Base-by-base conservation (phyloP, 768 basidiomycete species). In the Collybia nuda region DNA sequence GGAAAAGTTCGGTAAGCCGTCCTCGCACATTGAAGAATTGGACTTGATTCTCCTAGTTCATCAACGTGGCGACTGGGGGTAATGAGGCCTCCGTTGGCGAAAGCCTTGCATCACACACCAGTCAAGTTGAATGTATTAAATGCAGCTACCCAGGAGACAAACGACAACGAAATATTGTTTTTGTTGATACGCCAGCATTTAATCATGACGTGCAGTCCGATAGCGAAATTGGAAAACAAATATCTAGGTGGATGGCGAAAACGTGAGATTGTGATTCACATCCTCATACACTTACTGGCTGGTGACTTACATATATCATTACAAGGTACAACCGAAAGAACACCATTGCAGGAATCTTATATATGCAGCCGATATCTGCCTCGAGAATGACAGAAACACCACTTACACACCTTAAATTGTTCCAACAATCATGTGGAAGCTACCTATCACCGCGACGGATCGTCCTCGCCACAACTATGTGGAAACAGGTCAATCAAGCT, bases 361-460 rank as follows among this genome's bases (percentile, higher is more conserved):
- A 46, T 32, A 32, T 46, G 15, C 44, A 46, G n/a, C 44, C 35
- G 22, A 46, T 46, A 46, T 46, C 44, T n/a, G 19, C 35, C 37
- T 21, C 37, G 37, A 32, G 44, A 36, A 9, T 46, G 35, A 46
- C 44, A 22, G 44, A 46, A 17, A 23, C 44, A 12, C 44, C 44
- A 23, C 37, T 23, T 17, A 12, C 35, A 36, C 44, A 46, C 17
- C 44, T 46, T 8, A 46, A 36, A 28, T 15, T 46, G 32, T 46
- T 46, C 37, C 44, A 46, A 24, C 35, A 46, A 36, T 46, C 44
- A 15, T 46, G 44, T 21, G 44, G 18, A 9, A 23, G 44, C 24
- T 22, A 37, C 24, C 35, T 46, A 15, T 22, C 37, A 23, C 44
- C 44, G 22, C 44, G 24, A 17, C 22, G 44, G 18, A 24, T 46